Conservation (phyloP, 2,329 filamentous ascomycete genomes). For the Byssochlamys sp. region DNA sequence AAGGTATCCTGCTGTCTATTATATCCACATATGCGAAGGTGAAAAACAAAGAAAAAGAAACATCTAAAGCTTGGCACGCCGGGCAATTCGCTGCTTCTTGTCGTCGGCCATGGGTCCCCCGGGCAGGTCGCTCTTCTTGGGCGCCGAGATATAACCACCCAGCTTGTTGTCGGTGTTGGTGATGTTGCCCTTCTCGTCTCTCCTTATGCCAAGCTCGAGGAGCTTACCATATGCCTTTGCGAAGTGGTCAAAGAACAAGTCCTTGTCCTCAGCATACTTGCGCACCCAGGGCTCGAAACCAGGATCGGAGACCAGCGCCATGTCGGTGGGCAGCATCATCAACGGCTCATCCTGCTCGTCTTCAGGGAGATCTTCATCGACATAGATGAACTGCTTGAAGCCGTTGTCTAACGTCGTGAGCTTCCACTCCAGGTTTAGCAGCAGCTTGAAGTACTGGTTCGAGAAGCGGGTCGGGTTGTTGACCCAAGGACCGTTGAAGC, state of each 20-base stretch:
- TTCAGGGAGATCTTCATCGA: constrained; percentile 42
- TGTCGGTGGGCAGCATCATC: constrained; percentile 60
- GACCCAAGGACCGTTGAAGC: constrained; percentile 52
- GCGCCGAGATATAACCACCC: constrained; percentile 49
- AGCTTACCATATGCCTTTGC: constrained; percentile 50
- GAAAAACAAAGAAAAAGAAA: not conserved
- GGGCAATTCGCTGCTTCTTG: not conserved
- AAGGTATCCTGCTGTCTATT: not conserved
- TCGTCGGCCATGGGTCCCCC: not conserved
- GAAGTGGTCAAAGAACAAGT: constrained; percentile 54
- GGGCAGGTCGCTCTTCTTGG: constrained; percentile 43
- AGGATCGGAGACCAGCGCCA: constrained; percentile 47
- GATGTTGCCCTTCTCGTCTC: constrained; percentile 45
- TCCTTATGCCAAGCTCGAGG: constrained; percentile 50
- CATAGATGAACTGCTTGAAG: constrained; percentile 49
- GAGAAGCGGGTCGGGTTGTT: constrained; percentile 51
- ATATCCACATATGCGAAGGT: not conserved
- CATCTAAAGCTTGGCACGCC: not conserved
- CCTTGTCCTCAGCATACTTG: constrained; percentile 52
- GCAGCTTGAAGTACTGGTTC: constrained; percentile 49
- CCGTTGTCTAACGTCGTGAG: constrained; percentile 45
- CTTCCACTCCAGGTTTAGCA: constrained; percentile 46
- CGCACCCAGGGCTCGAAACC: constrained; percentile 49
- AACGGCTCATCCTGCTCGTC: constrained; percentile 43
- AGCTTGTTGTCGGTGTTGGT: constrained; percentile 49